Conservation (phyloP, 2,329 filamentous ascomycete genomes). For the Botrytis galanthina region DNA sequence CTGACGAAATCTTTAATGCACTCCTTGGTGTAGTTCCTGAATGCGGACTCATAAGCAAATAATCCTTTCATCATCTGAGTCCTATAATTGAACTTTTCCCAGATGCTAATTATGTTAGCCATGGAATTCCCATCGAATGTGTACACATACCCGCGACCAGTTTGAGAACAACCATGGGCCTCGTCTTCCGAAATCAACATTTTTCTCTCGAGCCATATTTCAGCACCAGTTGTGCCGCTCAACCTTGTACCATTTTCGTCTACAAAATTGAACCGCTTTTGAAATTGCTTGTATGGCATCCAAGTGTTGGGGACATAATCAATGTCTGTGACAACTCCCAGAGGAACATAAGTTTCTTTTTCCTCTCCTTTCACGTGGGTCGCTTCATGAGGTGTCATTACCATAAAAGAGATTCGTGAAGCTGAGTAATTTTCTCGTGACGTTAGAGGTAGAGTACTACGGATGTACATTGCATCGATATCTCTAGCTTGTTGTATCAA, state of each 20-base stretch:
- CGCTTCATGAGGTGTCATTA: slow-evolving; percentile 35
- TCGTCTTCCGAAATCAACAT: slow-evolving; percentile 61
- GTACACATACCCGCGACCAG: slow-evolving; percentile 50
- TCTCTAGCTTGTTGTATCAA: slow-evolving; percentile 54
- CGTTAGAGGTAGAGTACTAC: slow-evolving; percentile 54
- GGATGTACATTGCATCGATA: slow-evolving; percentile 67
- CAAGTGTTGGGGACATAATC: slow-evolving; percentile 46
- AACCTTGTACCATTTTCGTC: slow-evolving; percentile 35
- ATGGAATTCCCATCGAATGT: background rate
- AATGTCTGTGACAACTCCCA: slow-evolving; percentile 49
- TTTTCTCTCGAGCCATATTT: slow-evolving; percentile 59
- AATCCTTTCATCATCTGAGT: slow-evolving; percentile 73
- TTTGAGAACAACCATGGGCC: slow-evolving; percentile 51
- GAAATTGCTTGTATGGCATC: slow-evolving; percentile 50
- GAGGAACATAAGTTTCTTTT: slow-evolving; percentile 30
- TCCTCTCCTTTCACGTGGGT: slow-evolving; percentile 29
- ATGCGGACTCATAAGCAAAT: slow-evolving; percentile 64
- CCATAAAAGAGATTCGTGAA: slow-evolving; percentile 37
- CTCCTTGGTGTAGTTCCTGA: slow-evolving; percentile 56
- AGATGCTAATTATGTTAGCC: slow-evolving; percentile 43
- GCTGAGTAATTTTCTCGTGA: slow-evolving; percentile 27
- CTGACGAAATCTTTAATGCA: slow-evolving; percentile 60
- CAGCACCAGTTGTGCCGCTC: slow-evolving; percentile 38
- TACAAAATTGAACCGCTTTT: slow-evolving; percentile 38
- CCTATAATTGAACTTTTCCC: slow-evolving; percentile 64